Base-by-base conservation (phyloP, 2,329 filamentous ascomycete genomes). In the Colletotrichum higginsianum region DNA sequence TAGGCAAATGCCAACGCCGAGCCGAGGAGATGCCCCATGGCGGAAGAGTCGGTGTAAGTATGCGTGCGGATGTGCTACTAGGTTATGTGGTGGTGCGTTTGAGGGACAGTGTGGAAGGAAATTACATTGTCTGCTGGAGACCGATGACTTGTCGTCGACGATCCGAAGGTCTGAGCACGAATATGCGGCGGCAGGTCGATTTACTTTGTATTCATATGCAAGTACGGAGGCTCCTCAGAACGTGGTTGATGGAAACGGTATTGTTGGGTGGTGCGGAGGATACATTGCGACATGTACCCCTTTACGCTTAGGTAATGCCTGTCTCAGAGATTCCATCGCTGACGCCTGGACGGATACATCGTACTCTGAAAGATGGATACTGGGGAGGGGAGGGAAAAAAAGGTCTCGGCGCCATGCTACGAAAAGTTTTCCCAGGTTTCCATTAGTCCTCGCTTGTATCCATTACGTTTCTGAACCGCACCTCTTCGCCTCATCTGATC, bases 401-500 rank as follows among this genome's bases (percentile, higher is more conserved):
- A 61, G 38, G 67, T 67, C 57, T 71, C 57, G 68, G 68, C 64
- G 57, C 55, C 49, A 38, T 49, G 55, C 42, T 60, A 13, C 42
- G 55, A 70, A 72, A 66, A 66, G 55, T 66, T 72, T 72, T 72
- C 50, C 49, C 64, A 49, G 16, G 50, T 73, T 72, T 73, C 69
- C 23, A 68, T 73, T 72, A 72, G 69, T 72, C 69, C 60, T 50
- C 60, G 38, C 12, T 46, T 61, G 69, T 75, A 76, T 74, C 74
- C 67, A 75, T 79, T 80, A 79, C 77, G 75, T 77, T 80, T 77
- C 68, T 67, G 64, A 74, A 72, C 60, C 73, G 60, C 62, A 58
- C 50, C 50, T 58, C 63, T 50, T 71, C 72, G 69, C 72, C 70
- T 70, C 72, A 73, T 69, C 61, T 63, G 65, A 74, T 67, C 66